Evolutionary conservation across 2,329 filamentous ascomycete genomes (phyloP), one percentile per base, ranked within the genome.

Genomic region (Ploettnerulaceae sp.): DNA sequence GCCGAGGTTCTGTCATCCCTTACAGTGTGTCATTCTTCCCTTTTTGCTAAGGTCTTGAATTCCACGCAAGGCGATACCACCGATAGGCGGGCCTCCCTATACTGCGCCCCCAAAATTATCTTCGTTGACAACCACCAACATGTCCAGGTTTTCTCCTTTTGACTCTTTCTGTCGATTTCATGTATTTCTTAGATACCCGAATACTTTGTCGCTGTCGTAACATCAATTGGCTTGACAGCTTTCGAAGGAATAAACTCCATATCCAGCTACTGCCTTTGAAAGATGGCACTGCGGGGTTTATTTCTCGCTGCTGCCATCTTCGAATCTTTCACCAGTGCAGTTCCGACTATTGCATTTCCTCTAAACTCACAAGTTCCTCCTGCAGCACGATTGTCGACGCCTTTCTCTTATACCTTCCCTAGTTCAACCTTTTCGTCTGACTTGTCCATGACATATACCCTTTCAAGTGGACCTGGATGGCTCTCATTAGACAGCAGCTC

Each of bases 321-420:
- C 32, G 42, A 53, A 57, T 49, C 29, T 25, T 18, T 57, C 29
- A 35, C 47, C 14, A 37, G 51, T 54, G 69, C 68, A 36, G 60
- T 59, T 48, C 64, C 68, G 53, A 60, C 54, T 47, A 61, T 71
- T 38, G 71, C 71, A 36, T 91, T 90, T 57, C 89, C 89, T 1
- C 74, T 95, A 65, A 94, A 93, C 66, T 82, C 86, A 2, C 89
- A 95, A 65, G 75, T 94, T 1, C 89, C 89, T 24, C 83, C 84
- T 3, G 83, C 90, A 43, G 89, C 87, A 15, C 77, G 85, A 54
- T 71, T 86, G 49, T 77, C 75, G 31, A 62, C 82, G 57, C 71
- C 74, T 2, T 93, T 88, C 65, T 76, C 72, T 7, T 89, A 90
- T 60, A 71, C 77, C 22, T 86, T 95, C 59, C 84, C 86, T 7